Base-by-base conservation (phyloP, 345 rosid species). In the Bruguiera sexangula region DNA sequence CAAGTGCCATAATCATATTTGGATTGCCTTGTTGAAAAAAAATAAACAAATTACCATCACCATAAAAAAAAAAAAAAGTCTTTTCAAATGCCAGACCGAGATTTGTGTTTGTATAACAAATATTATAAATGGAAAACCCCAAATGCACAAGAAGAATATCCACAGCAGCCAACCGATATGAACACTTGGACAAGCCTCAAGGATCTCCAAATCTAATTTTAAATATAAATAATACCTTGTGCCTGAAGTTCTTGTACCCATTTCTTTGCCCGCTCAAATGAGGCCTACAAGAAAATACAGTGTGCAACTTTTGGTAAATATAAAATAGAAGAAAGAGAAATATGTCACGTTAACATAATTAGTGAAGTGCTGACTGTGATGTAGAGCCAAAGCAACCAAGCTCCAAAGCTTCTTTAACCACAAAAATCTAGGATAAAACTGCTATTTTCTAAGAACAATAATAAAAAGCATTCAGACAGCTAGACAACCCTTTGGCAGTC, bases 181-280 rank as follows among this genome's bases (percentile, higher is more conserved):
- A 56, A 6, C 32, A 43, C 16, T 60, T n/a, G 57, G 62, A 19
- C 10, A 43, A 73, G 36, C 27, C 60, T 56, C 24, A 56, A 16
- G 11, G 29, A 56, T 27, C 18, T 1, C 29, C 29, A 56, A 56
- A 43, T 43, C 18, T 8, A 22, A 24, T 24, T 56, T 56, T 21
- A 58, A 66, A 61, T 55, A 11, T 30, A 36, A 37, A 26, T 15
- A 80, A 43, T 90, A 95, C 97, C 99, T 86, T 95, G 97, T 68
- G 95, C 85, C 64, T 83, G 97, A 74, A 95, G 96, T 79, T 94
- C 97, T 82, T 94, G 96, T 62, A 92, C 96, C 96, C 99, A 94
- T 84, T 91, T 94, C 76, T 89, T 90, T 6, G 99, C 99, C 73
- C 93, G 87, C 70, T 92, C 99, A 82, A 95, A 95, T 46, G 99